These are phyloP conservation scores for Cercospora zeina DNA, from an alignment of 2,329 filamentous ascomycete genomes.

Conservation along the genomic window DNA sequence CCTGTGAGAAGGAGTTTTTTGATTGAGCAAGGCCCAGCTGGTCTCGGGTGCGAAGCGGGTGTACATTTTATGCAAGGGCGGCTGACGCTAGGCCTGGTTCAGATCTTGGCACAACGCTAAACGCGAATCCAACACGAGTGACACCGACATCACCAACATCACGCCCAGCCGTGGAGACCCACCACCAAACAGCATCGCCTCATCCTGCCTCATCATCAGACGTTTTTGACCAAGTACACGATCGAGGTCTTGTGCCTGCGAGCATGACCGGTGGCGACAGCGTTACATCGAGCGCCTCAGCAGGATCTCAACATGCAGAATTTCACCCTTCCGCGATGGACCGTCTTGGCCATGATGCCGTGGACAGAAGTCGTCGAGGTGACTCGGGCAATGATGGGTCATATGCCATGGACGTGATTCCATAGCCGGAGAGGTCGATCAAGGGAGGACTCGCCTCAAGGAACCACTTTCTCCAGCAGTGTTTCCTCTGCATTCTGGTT, in stretches of 20 bases:
- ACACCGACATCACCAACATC: not conserved
- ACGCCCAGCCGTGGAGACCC: not conserved
- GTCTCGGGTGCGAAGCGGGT: not conserved
- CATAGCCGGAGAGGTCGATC: not conserved
- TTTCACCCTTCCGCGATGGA: not conserved
- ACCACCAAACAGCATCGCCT: not conserved
- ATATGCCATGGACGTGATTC: not conserved
- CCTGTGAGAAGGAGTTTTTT: not conserved
- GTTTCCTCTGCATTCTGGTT: not conserved
- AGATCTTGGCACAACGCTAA: not conserved
- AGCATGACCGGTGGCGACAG: not conserved
- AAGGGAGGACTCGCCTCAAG: not conserved
- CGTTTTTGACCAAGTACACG: not conserved
- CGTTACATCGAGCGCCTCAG: not conserved
- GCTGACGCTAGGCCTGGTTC: not conserved
- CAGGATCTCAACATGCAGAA: not conserved
- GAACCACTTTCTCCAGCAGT: not conserved
- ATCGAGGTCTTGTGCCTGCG: not conserved
- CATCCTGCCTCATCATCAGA: not conserved
- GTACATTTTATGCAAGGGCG: not conserved
- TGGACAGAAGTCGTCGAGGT: not conserved
- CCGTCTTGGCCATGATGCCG: not conserved
- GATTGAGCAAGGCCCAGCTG: not conserved
- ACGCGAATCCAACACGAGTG: not conserved
- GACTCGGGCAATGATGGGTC: not conserved